Evolutionary conservation across 345 rosid genomes (phyloP).

Genomic region (Bretschneidera sinensis): DNA sequence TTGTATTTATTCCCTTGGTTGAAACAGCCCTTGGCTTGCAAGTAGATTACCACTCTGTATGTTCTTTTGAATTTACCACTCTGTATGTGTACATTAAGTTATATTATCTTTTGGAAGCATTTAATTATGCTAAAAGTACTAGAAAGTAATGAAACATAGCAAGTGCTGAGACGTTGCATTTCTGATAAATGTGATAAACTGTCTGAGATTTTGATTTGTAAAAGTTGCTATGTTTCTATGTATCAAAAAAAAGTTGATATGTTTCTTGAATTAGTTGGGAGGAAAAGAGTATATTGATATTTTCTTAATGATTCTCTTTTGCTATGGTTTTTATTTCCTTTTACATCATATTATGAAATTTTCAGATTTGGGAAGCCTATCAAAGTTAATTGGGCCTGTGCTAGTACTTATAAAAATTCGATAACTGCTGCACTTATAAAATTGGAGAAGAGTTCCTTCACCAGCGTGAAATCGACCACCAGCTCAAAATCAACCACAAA

Average conservation of each 20-base stretch:
- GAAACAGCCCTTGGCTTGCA: not conserved
- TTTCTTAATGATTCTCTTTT: conserved; percentile 2
- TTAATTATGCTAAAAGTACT: not conserved
- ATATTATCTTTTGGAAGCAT: too few relatives aligned
- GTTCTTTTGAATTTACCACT: too few relatives aligned
- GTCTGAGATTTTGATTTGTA: not conserved
- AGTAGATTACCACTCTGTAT: not conserved
- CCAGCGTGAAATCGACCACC: too few relatives aligned
- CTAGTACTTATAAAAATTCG: too few relatives aligned
- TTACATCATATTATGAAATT: conserved; percentile 14
- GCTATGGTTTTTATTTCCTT: not conserved
- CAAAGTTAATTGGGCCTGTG: conserved; percentile 99
- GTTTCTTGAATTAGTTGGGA: too few relatives aligned
- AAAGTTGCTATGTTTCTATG: not conserved
- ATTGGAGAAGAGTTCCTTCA: too few relatives aligned
- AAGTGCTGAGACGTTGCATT: not conserved
- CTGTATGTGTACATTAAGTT: not conserved
- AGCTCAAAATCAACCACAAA: too few relatives aligned
- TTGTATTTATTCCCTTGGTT: not conserved
- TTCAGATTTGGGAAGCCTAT: conserved; percentile 98
- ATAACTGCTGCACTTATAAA: too few relatives aligned
- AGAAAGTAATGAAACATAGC: not conserved
- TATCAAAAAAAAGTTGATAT: too few relatives aligned
- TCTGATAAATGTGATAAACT: not conserved
- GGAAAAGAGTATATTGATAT: too few relatives aligned